phyloP scores from a whole-genome alignment of 2,329 filamentous ascomycete species.

The Colletotrichum tofieldiae region DNA sequence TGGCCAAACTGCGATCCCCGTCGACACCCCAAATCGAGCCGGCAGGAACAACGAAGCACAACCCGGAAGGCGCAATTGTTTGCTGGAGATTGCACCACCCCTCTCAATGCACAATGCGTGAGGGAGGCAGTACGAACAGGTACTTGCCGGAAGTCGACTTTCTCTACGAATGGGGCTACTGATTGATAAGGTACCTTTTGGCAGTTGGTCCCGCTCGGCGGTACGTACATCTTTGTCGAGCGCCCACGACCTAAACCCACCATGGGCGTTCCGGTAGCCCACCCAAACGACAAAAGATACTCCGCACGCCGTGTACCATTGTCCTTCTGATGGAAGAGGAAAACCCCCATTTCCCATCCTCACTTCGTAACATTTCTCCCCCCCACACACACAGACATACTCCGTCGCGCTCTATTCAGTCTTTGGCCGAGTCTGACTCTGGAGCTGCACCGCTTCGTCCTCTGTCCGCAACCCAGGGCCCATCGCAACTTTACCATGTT shows the following conservation, averaged over 20 bases:
- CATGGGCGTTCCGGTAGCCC: slow-evolving; percentile 4
- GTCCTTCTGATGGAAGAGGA: neutral
- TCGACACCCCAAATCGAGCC: neutral
- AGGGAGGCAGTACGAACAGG: neutral
- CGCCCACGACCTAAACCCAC: neutral
- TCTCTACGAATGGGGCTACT: slow-evolving; percentile 1
- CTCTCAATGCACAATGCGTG: neutral
- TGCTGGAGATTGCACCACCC: neutral
- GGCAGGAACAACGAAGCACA: neutral
- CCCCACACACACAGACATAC: neutral
- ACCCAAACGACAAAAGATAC: neutral
- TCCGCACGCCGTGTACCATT: neutral
- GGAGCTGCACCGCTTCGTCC: neutral
- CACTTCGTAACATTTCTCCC: neutral
- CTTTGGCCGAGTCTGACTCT: neutral
- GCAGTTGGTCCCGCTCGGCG: neutral
- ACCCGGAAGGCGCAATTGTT: neutral
- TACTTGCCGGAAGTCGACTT: slow-evolving; percentile 4
- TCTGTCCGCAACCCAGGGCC: neutral
- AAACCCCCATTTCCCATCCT: slow-evolving; percentile 1
- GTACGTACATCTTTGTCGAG: neutral
- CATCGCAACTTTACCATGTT: slow-evolving; percentile 1
- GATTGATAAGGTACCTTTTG: slow-evolving; percentile 17
- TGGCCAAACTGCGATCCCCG: slow-evolving; percentile 14
- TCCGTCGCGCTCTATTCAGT: neutral